Conservation (phyloP, 768 basidiomycete genomes). For the Leccinum longicurvipes region DNA sequence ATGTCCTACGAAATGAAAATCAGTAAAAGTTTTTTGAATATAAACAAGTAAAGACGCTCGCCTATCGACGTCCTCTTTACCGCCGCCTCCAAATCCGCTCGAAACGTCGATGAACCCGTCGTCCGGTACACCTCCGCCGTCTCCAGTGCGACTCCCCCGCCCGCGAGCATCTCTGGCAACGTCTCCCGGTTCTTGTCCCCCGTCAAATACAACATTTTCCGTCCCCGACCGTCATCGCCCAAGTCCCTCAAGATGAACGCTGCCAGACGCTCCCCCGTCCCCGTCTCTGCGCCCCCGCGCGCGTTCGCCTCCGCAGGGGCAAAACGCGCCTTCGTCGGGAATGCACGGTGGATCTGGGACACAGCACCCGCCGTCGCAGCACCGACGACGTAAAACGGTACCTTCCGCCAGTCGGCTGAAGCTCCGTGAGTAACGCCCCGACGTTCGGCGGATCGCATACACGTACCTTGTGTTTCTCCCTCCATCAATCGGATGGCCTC, state of each 20-base stretch:
- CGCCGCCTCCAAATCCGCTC: conserved; percentile 37
- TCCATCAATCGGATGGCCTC: conserved; percentile 31
- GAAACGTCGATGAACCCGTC: conserved; percentile 50
- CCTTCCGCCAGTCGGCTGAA: conserved; percentile 47
- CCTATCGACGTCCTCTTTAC: conserved; percentile 27
- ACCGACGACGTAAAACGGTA: conserved; percentile 82
- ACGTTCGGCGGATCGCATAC: neutral
- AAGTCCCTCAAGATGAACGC: conserved; percentile 51
- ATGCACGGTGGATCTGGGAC: conserved; percentile 31
- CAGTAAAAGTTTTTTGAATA: neutral
- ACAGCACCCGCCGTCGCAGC: conserved; percentile 51
- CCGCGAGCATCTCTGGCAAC: conserved; percentile 47
- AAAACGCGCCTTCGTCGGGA: conserved; percentile 36
- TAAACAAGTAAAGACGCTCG: conserved; percentile 13
- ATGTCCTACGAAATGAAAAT: neutral
- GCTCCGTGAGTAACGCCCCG: neutral
- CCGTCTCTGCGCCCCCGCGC: conserved; percentile 49
- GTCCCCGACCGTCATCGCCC: conserved; percentile 8
- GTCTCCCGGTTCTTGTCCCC: conserved; percentile 86
- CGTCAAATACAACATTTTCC: conserved; percentile 63
- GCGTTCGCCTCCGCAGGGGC: conserved; percentile 30
- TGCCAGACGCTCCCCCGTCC: conserved; percentile 67
- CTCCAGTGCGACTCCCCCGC: conserved; percentile 43
- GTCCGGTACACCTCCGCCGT: conserved; percentile 71
- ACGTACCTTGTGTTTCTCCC: conserved; percentile 14